These are phyloP conservation scores for Verticillium longisporum DNA, from an alignment of 2,329 filamentous ascomycete species.

Conservation along the genomic window DNA sequence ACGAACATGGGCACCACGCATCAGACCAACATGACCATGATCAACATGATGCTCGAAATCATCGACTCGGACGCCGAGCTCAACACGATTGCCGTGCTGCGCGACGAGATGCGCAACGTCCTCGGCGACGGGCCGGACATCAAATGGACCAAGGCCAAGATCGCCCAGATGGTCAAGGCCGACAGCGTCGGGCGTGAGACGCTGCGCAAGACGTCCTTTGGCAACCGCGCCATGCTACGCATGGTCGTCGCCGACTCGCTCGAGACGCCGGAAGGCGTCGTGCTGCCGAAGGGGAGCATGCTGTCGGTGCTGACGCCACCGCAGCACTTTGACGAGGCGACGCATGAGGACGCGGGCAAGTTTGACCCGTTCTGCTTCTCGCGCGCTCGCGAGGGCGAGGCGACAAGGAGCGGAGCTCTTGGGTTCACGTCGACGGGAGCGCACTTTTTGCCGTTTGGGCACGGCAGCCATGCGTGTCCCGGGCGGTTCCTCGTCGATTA, in stretches of 20 bases:
- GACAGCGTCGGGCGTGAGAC: constrained; percentile 38
- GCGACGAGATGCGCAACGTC: constrained; percentile 26
- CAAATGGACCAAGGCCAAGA: constrained; percentile 30
- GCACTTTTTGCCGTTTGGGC: constrained; percentile 25
- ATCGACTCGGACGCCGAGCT: constrained; percentile 25
- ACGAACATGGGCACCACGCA: constrained; percentile 31
- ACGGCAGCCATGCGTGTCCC: constrained; percentile 25
- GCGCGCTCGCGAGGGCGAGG: constrained; percentile 21
- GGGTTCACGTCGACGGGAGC: constrained; percentile 22
- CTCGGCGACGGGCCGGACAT: constrained; percentile 16
- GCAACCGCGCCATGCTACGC: constrained; percentile 19
- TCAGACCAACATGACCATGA: constrained; percentile 30
- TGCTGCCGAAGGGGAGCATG: constrained; percentile 22
- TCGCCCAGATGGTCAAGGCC: constrained; percentile 27
- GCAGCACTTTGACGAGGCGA: constrained; percentile 20
- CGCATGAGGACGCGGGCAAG: constrained; percentile 24
- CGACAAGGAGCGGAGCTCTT: constrained; percentile 10
- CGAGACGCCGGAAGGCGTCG: constrained; percentile 21
- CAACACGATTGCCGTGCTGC: constrained; percentile 27
- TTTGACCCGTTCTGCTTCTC: constrained; percentile 36
- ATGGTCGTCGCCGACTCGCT: constrained; percentile 20
- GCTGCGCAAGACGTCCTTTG: constrained; percentile 26
- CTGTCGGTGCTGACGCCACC: constrained; percentile 24
- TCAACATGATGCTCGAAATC: constrained; percentile 31
- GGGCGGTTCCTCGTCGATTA: constrained; percentile 22